Evolutionary conservation across 305 asterid genomes (phyloP).

Genomic region (Solanum hybrid): DNA sequence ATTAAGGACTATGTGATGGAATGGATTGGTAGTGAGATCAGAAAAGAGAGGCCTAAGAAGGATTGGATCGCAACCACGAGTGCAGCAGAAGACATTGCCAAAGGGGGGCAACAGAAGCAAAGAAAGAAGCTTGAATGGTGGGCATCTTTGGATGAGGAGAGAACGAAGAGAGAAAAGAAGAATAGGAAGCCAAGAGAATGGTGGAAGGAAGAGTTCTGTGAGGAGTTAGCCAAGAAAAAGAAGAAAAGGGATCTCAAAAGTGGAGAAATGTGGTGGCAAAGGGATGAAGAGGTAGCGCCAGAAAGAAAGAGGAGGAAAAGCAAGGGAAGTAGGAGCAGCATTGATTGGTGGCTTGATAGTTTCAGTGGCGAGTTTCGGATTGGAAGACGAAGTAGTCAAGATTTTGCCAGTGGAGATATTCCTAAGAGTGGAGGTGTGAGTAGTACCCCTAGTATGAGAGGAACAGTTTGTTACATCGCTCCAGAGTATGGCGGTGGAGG

Average conservation of each 20-base stretch:
- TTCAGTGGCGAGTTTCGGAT: slow-evolving; percentile 69
- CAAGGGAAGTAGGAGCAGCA: slow-evolving; percentile 46
- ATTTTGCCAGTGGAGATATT: slow-evolving; percentile 56
- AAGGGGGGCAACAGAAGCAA: slow-evolving; percentile 35
- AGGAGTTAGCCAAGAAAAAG: slow-evolving; percentile 61
- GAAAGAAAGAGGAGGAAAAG: slow-evolving; percentile 51
- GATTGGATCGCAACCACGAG: slow-evolving; percentile 48
- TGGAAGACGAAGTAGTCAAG: slow-evolving; percentile 65
- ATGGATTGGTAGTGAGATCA: slow-evolving; percentile 88
- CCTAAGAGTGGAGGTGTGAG: slow-evolving; percentile 83
- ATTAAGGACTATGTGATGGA: slow-evolving; percentile 89
- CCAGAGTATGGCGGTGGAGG: slow-evolving; percentile 75
- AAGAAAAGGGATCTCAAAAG: slow-evolving; percentile 36
- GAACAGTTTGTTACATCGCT: slow-evolving; percentile 81
- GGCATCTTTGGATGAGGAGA: slow-evolving; percentile 51
- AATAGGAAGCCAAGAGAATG: slow-evolving; percentile 64
- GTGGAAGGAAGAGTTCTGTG: slow-evolving; percentile 97
- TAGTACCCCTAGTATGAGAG: slow-evolving; percentile 92
- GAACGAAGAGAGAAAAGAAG: slow-evolving; percentile 40
- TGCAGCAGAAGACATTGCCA: slow-evolving; percentile 17
- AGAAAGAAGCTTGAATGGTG: slow-evolving; percentile 62
- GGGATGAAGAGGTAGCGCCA: slow-evolving; percentile 49
- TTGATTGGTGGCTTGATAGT: slow-evolving; percentile 75
- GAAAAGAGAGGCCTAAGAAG: slow-evolving; percentile 70
- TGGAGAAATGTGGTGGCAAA: slow-evolving; percentile 73